Conservation (phyloP, 2,329 filamentous ascomycete species). For the Claviceps sp. region DNA sequence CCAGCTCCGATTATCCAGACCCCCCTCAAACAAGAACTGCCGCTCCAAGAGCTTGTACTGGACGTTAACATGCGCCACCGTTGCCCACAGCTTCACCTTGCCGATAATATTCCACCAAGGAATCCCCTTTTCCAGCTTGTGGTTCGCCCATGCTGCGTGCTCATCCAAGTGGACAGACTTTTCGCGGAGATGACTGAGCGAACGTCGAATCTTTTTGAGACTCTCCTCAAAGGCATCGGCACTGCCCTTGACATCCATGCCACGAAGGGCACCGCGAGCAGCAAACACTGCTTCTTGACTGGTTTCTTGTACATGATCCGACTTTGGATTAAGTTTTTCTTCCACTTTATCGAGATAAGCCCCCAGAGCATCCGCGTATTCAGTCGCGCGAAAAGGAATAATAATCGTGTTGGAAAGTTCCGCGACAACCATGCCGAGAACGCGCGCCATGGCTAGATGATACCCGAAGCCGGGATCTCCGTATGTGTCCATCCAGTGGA, state of each 20-base stretch:
- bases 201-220: slow-evolving; percentile 24
- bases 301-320: slow-evolving; percentile 8
- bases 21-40: slow-evolving; percentile 60
- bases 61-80: slow-evolving; percentile 55
- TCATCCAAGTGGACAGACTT: slow-evolving; percentile 32
- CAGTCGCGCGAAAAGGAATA: slow-evolving; percentile 48
- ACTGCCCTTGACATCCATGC: slow-evolving; percentile 19
- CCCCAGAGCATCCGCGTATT: slow-evolving; percentile 46
- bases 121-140: slow-evolving; percentile 36
- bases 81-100: slow-evolving; percentile 48
- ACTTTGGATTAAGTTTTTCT: slow-evolving; percentile 27
- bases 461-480: slow-evolving; percentile 59
- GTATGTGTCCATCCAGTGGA: slow-evolving; percentile 74
- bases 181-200: slow-evolving; percentile 22
- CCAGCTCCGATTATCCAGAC: slow-evolving; percentile 69
- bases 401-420: slow-evolving; percentile 48
- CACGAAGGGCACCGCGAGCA: slow-evolving; percentile 14
- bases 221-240: slow-evolving; percentile 25
- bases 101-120: slow-evolving; percentile 71
- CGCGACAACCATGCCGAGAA: slow-evolving; percentile 48
- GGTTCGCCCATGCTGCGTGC: slow-evolving; percentile 26
- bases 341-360: slow-evolving; percentile 39
- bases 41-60: slow-evolving; percentile 79
- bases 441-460: slow-evolving; percentile 51
- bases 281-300: slow-evolving; percentile 19